Conservation (phyloP, 1,284 basidiomycete genomes). For the Polyporus tsugae region DNA sequence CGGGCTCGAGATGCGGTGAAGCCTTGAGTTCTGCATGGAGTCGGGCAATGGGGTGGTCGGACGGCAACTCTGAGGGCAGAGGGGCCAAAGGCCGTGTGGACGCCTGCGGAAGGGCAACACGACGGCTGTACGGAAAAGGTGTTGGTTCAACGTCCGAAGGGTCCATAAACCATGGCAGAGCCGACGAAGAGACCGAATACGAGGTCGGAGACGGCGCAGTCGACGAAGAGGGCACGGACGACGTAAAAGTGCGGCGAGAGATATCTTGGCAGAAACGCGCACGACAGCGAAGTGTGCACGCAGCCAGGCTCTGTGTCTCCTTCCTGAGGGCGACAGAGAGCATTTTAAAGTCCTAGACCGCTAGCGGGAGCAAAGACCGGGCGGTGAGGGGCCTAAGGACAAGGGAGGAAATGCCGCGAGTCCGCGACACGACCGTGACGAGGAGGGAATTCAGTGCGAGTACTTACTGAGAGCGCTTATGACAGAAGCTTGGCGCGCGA, state of each 20-base stretch:
- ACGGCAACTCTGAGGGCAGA: conserved; percentile 59
- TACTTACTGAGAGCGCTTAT: neutral
- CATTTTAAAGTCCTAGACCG: conserved; percentile 15
- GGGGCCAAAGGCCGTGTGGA: conserved; percentile 40
- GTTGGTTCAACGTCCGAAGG: conserved; percentile 34
- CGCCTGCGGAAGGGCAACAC: conserved; percentile 39
- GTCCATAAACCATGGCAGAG: conserved; percentile 66
- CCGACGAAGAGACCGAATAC: conserved; percentile 8
- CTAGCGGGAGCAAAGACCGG: neutral
- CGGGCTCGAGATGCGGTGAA: conserved; percentile 71
- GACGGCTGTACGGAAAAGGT: conserved; percentile 18
- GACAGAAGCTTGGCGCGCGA: conserved; percentile 14
- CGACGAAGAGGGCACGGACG: conserved; percentile 27
- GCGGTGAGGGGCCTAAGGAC: neutral
- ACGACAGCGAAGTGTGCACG: conserved; percentile 17
- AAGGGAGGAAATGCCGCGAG: neutral
- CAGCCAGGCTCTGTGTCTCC: conserved; percentile 14
- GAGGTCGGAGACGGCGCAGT: conserved; percentile 15
- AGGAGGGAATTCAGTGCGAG: no score
- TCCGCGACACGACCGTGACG: neutral
- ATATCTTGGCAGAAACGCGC: conserved; percentile 10
- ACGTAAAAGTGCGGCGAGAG: conserved; percentile 23
- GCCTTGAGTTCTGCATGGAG: conserved; percentile 60
- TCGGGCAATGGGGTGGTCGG: conserved; percentile 39
- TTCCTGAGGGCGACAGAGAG: conserved; percentile 14